Conservation (phyloP, 2,329 filamentous ascomycete genomes). For the Aphanocladium album region DNA sequence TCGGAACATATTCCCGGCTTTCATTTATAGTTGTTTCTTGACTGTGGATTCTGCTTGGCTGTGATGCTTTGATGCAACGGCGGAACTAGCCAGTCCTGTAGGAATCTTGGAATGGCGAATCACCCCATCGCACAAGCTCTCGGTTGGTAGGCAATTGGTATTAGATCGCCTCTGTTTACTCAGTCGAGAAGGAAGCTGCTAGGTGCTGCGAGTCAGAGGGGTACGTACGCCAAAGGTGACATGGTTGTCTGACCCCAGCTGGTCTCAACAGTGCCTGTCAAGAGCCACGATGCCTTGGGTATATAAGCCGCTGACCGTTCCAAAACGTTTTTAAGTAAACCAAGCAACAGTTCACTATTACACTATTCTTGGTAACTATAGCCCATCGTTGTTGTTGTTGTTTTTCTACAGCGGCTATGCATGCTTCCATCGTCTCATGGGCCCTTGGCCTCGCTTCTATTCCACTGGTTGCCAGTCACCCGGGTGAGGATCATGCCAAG, state of each 20-base stretch:
- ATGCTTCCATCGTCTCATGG: not conserved
- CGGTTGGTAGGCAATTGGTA: too few relatives aligned
- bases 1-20: too few relatives aligned
- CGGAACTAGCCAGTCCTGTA: not conserved
- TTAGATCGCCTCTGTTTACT: too few relatives aligned
- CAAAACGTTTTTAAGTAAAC: not conserved
- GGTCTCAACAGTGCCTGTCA: too few relatives aligned
- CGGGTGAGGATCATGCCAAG: constrained; percentile 38
- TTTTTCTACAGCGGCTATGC: not conserved
- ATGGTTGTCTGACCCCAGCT: too few relatives aligned
- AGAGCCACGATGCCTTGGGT: not conserved
- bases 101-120: not conserved
- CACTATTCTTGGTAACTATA: too few relatives aligned
- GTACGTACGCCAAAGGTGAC: not conserved
- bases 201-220: not conserved
- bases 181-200: too few relatives aligned
- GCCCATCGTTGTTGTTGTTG: not conserved
- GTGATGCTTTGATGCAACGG: too few relatives aligned
- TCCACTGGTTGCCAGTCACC: constrained; percentile 29
- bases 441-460: constrained; percentile 13
- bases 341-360: too few relatives aligned
- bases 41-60: too few relatives aligned
- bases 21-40: too few relatives aligned
- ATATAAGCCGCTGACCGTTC: not conserved
- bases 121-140: not conserved